Base-by-base conservation (phyloP, 176 grass and related monocot genomes). In the Paspalum vaginatum region DNA sequence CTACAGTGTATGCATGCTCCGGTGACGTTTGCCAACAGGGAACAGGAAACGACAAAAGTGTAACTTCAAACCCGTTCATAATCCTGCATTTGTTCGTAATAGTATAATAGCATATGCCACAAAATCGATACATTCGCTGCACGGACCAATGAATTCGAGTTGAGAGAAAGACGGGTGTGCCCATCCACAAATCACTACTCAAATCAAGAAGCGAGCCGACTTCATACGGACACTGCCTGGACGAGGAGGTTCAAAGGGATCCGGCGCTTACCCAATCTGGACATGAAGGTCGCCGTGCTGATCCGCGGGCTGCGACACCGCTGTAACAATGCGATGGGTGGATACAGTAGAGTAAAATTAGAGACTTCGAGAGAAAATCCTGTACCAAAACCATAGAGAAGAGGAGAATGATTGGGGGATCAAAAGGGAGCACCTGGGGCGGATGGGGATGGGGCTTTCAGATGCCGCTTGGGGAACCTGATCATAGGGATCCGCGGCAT, bases 401-500 rank as follows among this genome's bases (percentile, higher is more conserved):
- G 20, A 12, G 41, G 53, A 27, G 32, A 79, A 16, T 25, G 13
- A 62, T 61, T n/a, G 4, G 56, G n/a, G 38, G 16, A 6, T 2
- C 13, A 55, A 39, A 45, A 13, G 15, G 38, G 62, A 57, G 68
- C 50, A 93, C 91, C 91, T 85, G 85, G 12, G 53, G 82, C 17
- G 13, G 81, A 75, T 62, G 82, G 76, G 41, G 70, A 77, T 68
- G 79, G 82, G n/a, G 13, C 32, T 51, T 88, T 93, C 50, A 79
- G 82, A 61, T 88, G 60, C 85, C 88, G 82, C 79, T 76, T 77
- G 38, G 91, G 88, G 25, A 93, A 93, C 55, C 76, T 93, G 64
- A 93, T 93, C 60, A 78, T n/a, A 17, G 91, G 91, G 85, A 88
- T 83, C 11, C 91, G 85, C 81, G 83, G 85, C 91, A 93, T 93